Base-by-base conservation (phyloP, 2,329 filamentous ascomycete species). In the Claviceps humidiphila region DNA sequence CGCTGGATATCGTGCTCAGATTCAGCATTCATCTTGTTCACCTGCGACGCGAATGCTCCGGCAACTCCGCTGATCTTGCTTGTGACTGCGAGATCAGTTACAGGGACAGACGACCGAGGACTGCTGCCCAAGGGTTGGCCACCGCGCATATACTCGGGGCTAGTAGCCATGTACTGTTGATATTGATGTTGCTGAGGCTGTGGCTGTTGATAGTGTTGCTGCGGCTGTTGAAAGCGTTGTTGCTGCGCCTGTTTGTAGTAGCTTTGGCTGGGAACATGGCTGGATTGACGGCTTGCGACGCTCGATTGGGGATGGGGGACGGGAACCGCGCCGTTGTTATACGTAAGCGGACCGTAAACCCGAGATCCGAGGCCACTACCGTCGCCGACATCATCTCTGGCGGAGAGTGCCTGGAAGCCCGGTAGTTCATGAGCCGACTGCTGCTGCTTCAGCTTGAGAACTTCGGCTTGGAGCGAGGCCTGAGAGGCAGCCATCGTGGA, bases 401-500 rank as follows among this genome's bases (percentile, higher is more conserved):
- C 9, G 30, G 51, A 17, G 3, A 30, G 51, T 13, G 47, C 30
- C 11, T 57, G 58, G 30, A 55, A 58, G 9, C 57, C 60, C 39
- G 59, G 63, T n/a, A 69, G 68, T 53, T 78, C 72, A 48, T 70
- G 70, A 2, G 70, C 67, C 8, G 70, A 63, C 56, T 76, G 71
- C 47, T 75, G 71, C 47, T 75, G 71, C 58, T 78, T 76, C 57
- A 80, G 69, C 64, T 79, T 81, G 50, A 82, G 66, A 52, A 83
- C 73, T 57, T 78, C 77, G 43, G 76, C 76, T 64, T 89, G 85
- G 58, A 89, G 81, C 52, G 85, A 77, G 4, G 77, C 69, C 67
- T 90, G 86, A 1, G 78, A 76, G 5, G 78, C 69, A 5, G 82
- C 82, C 82, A 91, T 82, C 13, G 77, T 77, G 41, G 81, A 78